These are phyloP conservation scores for Taphrina communis DNA, from an alignment of 1,139 yeast genomes.

Conservation along the genomic window DNA sequence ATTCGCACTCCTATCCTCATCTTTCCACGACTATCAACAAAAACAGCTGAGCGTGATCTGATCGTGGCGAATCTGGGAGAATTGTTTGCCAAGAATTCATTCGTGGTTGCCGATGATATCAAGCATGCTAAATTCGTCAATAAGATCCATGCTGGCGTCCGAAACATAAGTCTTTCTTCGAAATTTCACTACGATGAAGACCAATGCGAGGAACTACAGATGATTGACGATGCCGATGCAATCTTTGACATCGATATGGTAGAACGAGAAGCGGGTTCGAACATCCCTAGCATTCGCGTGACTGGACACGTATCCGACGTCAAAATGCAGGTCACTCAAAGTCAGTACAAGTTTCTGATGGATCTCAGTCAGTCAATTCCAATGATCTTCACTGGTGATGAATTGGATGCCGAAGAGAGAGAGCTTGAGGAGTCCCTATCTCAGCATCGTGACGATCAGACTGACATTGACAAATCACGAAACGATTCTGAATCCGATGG, in stretches of 20 bases:
- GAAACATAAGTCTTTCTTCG: conserved; percentile 72
- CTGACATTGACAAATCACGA: background rate
- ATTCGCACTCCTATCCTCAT: conserved; percentile 82
- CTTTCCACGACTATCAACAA: conserved; percentile 65
- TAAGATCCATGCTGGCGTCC: conserved; percentile 67
- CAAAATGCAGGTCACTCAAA: conserved; percentile 72
- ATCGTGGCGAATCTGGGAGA: conserved; percentile 83
- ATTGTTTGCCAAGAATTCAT: conserved; percentile 70
- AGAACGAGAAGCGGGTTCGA: conserved; percentile 54
- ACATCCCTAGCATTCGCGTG: conserved; percentile 62
- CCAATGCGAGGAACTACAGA: conserved; percentile 62
- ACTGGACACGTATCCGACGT: conserved; percentile 70
- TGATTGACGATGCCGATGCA: conserved; percentile 73
- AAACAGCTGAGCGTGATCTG: conserved; percentile 59
- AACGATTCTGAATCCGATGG: conserved; percentile 9
- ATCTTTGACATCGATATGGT: conserved; percentile 65
- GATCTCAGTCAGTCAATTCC: conserved; percentile 65
- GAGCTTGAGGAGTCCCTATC: conserved; percentile 36
- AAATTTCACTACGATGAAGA: conserved; percentile 60
- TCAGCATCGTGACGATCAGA: background rate
- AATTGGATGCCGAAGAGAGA: conserved; percentile 59
- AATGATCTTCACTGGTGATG: conserved; percentile 55
- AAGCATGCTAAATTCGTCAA: conserved; percentile 54
- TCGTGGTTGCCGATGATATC: conserved; percentile 51
- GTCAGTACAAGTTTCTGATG: conserved; percentile 69